These are phyloP conservation scores for Cryptococcus jaspeensis DNA, from an alignment of 1,284 basidiomycete genomes.

Conservation along the genomic window DNA sequence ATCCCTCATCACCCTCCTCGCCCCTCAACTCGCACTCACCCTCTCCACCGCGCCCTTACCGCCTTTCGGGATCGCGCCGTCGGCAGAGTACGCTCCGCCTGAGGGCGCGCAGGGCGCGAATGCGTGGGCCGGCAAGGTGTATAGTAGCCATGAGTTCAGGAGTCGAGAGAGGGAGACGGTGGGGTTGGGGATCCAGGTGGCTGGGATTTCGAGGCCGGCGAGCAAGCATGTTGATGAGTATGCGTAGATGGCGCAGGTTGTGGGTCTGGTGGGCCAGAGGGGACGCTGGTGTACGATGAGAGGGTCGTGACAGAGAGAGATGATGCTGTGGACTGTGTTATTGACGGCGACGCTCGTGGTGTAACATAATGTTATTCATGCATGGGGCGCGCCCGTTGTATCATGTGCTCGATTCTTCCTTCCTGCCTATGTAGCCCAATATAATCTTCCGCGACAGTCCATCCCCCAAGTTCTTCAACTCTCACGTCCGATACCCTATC, in stretches of 20 bases:
- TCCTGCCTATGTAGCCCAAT: not conserved
- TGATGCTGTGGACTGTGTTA: no score
- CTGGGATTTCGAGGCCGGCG: conserved; percentile 7
- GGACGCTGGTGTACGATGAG: no score
- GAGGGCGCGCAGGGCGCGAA: conserved; percentile 19
- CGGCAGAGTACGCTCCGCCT: conserved; percentile 2
- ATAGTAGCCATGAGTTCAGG: conserved; percentile 26
- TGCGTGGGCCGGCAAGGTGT: conserved; percentile 32
- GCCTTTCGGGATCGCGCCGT: conserved; percentile 20
- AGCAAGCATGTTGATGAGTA: conserved; percentile 22
- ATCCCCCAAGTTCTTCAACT: not conserved
- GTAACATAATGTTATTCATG: no score
- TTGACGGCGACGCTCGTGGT: no score
- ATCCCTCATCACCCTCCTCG: conserved; percentile 16
- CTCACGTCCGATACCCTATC: not conserved
- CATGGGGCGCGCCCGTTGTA: no score
- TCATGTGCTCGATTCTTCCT: not conserved
- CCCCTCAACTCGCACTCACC: conserved; percentile 14
- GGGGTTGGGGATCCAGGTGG: conserved; percentile 2
- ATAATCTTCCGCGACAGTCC: not conserved
- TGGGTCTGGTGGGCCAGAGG: no score
- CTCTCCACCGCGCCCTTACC: conserved; percentile 19
- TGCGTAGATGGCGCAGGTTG: not conserved
- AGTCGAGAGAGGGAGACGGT: conserved; percentile 12
- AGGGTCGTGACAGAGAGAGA: no score